phyloP scores from a whole-genome alignment of 2,329 filamentous ascomycete genomes.

The Colletotrichum phormii region DNA sequence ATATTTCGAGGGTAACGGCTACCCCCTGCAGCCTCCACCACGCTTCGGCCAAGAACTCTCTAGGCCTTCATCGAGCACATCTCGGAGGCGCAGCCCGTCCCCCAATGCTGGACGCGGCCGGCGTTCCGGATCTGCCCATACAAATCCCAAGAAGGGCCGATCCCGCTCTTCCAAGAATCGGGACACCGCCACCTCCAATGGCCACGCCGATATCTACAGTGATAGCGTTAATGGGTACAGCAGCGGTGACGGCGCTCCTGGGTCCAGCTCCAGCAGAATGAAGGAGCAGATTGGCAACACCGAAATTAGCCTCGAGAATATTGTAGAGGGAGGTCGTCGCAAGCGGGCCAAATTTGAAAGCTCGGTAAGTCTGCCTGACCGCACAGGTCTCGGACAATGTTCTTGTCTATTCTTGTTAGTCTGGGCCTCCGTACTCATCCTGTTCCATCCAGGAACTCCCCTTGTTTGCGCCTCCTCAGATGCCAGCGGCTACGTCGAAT shows the following conservation, averaged over 20 bases:
- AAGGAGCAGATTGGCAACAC: slow-evolving; percentile 93
- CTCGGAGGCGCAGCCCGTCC: slow-evolving; percentile 83
- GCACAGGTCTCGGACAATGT: background rate
- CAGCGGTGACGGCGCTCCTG: slow-evolving; percentile 85
- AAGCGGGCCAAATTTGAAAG: slow-evolving; percentile 97
- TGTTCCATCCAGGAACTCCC: slow-evolving; percentile 82
- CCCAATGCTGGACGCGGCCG: slow-evolving; percentile 75
- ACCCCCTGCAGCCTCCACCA: slow-evolving; percentile 59
- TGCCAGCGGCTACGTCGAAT: slow-evolving; percentile 94
- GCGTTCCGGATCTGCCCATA: slow-evolving; percentile 79
- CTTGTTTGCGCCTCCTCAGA: slow-evolving; percentile 92
- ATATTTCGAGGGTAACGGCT: slow-evolving; percentile 66
- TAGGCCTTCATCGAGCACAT: slow-evolving; percentile 76
- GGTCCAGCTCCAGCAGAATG: slow-evolving; percentile 79
- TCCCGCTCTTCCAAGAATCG: slow-evolving; percentile 78
- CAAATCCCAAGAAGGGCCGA: slow-evolving; percentile 73
- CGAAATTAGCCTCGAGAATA: slow-evolving; percentile 98
- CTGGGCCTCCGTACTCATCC: slow-evolving; percentile 44
- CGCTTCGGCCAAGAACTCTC: slow-evolving; percentile 72
- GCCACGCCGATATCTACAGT: slow-evolving; percentile 68
- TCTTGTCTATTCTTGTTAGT: slow-evolving; percentile 2
- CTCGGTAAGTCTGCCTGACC: slow-evolving; percentile 80
- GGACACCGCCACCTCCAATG: slow-evolving; percentile 52
- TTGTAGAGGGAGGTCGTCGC: slow-evolving; percentile 94
- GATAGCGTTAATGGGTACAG: slow-evolving; percentile 83